Evolutionary conservation across 1,284 basidiomycete genomes (phyloP), one percentile per base, ranked within the genome.

Genomic region (Cerrena zonata): DNA sequence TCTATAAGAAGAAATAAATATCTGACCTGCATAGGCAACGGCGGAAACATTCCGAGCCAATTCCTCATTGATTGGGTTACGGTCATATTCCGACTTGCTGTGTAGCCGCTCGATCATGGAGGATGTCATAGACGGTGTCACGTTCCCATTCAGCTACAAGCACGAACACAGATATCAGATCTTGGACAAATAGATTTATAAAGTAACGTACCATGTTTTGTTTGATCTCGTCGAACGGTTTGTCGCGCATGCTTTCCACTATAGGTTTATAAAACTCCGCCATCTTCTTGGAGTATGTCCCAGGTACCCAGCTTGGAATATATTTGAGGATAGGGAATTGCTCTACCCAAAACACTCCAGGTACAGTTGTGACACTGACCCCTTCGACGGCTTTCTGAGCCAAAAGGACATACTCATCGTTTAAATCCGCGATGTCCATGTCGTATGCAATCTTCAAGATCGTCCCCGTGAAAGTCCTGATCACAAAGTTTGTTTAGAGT

Each of bases 271-370:
- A 13, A n/a, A 10, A 22, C 7, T 40, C 21, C 18, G 39, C 39
- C 10, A 40, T 10, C 21, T 40, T 15, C 39, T 40, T 40, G 47
- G 22, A 34, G 15, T 21, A 5, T 11, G 15, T 18, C 13, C 62
- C 63, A 1, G 64, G 65, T 3, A 61, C 30, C 63, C 62, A 66
- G 2, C 19, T 39, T 0, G 64, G 64, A 1, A 64, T 47, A 27
- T 57, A 26, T 25, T 51, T 39, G 13, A 64, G 22, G 25, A 55
- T 45, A 0, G 63, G 61, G 4, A 63, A 11, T 23, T 47, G 53
- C 5, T 60, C 56, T 18, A 61, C 47, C 48, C 54, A 41, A 19
- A 52, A 58, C 19, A 45, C 51, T 0, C 49, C 59, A 1, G 61
- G 47, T 4, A 45, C 46, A 21, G 52, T 42, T 1, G 52, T 51